phyloP scores from a whole-genome alignment of 2,329 filamentous ascomycete species.

The Arthroderma uncinatum region DNA sequence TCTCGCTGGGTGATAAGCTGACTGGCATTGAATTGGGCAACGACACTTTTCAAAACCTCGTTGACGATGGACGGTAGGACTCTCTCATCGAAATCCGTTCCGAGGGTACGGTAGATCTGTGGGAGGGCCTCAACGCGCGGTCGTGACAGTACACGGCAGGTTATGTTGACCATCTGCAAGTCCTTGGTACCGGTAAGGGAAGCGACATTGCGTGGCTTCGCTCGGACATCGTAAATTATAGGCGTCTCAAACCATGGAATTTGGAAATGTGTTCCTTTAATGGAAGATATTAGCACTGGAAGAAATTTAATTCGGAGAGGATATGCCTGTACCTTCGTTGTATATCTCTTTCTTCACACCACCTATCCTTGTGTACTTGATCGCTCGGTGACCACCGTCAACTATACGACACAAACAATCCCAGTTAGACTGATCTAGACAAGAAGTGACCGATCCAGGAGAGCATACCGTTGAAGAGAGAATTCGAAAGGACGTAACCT shows the following conservation, averaged over 20 bases:
- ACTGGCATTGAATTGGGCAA: conserved; percentile 96
- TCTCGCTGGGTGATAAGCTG: conserved; percentile 99
- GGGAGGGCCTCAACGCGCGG: conserved; percentile 80
- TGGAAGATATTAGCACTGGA: conserved; percentile 7
- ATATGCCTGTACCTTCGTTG: conserved; percentile 56
- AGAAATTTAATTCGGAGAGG: not conserved
- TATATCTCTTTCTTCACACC: conserved; percentile 97
- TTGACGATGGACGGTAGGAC: conserved; percentile 97
- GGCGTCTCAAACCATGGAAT: conserved; percentile 97
- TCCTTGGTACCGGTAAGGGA: conserved; percentile 98
- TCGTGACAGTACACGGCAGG: conserved; percentile 92
- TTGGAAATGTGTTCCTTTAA: conserved; percentile 72
- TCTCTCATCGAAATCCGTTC: conserved; percentile 91
- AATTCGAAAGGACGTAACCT: conserved; percentile 40
- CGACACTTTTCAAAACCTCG: conserved; percentile 95
- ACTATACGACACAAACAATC: conserved; percentile 40
- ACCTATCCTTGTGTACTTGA: conserved; percentile 89
- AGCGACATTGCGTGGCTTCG: conserved; percentile 90
- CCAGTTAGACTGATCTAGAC: conserved; percentile 11
- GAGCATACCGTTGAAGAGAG: conserved; percentile 54
- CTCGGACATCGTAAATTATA: conserved; percentile 93
- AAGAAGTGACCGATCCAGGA: conserved; percentile 4
- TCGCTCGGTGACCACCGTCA: conserved; percentile 95
- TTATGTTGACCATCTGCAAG: conserved; percentile 99
- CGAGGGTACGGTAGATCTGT: conserved; percentile 93